Evolutionary conservation across 441 rosid species (phyloP).

Genomic region (Euphorbia celastroides): DNA sequence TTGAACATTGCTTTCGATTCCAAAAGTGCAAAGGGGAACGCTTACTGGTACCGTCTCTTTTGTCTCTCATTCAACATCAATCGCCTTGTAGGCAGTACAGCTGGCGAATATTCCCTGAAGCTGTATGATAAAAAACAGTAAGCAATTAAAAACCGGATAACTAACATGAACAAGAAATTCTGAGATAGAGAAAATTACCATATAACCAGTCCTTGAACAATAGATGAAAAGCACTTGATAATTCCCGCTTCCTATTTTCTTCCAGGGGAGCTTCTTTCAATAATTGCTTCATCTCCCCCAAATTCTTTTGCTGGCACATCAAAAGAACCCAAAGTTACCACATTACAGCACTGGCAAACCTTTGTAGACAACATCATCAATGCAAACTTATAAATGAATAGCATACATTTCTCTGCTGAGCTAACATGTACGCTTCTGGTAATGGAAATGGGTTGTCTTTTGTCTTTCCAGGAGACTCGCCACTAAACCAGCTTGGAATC

Average conservation of each 20-base stretch:
- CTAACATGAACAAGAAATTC: no score
- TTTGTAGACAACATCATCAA: conserved; percentile 14
- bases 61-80: conserved; percentile 20
- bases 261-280: conserved; percentile 72
- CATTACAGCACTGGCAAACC: conserved; percentile 12
- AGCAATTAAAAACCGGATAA: neutral
- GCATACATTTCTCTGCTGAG: conserved; percentile 83
- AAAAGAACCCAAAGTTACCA: neutral
- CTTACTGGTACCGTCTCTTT: conserved; percentile 20
- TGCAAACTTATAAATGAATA: conserved; percentile 11
- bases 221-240: conserved; percentile 77
- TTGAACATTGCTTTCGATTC: conserved; percentile 25
- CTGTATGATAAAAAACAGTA: conserved; percentile 32
- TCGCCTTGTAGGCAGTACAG: conserved; percentile 96
- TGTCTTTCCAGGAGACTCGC: conserved; percentile 65
- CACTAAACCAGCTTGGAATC: conserved; percentile 92
- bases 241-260: conserved; percentile 80
- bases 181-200: conserved; percentile 37
- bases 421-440: conserved; percentile 62
- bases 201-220: conserved; percentile 98
- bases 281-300: conserved; percentile 66
- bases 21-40: conserved; percentile 16
- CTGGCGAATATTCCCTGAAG: conserved; percentile 94
- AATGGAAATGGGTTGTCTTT: conserved; percentile 82
- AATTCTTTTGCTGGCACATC: conserved; percentile 59